Evolutionary conservation across 148 eudicot species (phyloP).

Genomic region (Hydrangea macrophylla): DNA sequence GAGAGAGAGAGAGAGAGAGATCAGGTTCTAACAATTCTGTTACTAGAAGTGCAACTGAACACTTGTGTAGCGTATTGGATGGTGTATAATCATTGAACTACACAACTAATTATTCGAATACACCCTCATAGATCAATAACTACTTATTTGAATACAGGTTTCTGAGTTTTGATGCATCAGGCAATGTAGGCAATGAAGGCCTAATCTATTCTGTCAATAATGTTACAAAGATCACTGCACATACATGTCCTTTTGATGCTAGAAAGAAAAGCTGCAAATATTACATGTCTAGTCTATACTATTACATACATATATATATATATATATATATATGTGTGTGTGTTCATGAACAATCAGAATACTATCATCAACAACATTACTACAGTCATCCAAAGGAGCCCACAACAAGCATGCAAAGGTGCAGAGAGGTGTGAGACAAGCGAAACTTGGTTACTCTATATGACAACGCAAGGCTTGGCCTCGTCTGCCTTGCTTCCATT

Average conservation of each 20-base stretch:
- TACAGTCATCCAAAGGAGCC: constrained; percentile 22
- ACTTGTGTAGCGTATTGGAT: no score
- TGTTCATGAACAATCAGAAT: constrained; percentile 9
- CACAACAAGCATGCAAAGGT: constrained; percentile 5
- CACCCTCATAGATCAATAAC: no score
- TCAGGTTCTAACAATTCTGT: no score
- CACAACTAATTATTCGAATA: no score
- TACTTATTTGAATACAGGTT: not conserved
- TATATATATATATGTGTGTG: no score
- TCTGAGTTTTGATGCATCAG: not conserved
- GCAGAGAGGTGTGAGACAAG: not conserved
- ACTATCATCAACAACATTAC: constrained; percentile 28
- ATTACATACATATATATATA: not conserved
- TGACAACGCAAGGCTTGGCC: constrained; percentile 27
- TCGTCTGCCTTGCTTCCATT: constrained; percentile 39
- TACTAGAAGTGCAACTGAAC: no score
- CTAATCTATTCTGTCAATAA: constrained; percentile 2
- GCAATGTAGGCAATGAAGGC: not conserved
- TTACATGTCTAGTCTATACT: constrained; percentile 4
- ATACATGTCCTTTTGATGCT: not conserved
- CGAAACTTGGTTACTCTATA: not conserved
- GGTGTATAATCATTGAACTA: no score
- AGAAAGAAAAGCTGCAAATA: not conserved
- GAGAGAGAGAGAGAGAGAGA: no score
- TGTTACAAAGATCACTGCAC: not conserved